Percentiles rank a stretch among this genome's conserved stretches.
phyloP scores from a whole-genome alignment of 2,329 filamentous ascomycete species.

The Cladosporium sp. region DNA sequence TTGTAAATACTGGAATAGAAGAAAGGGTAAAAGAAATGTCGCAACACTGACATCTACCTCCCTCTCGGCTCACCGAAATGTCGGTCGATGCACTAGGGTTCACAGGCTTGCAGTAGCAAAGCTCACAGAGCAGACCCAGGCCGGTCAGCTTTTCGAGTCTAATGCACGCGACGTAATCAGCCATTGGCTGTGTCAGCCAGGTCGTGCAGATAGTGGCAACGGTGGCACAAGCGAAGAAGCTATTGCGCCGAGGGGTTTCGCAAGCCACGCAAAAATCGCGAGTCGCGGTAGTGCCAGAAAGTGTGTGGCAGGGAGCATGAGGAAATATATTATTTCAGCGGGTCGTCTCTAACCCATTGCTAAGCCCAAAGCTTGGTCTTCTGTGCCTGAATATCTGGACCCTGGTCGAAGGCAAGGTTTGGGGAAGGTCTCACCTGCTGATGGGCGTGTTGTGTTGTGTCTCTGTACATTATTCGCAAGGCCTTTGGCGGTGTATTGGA shows the following conservation, averaged over 20 bases:
- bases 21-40: background rate
- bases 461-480: no score
- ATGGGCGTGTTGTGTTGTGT: no score
- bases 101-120: constrained; percentile 9
- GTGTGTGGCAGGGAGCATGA: no score
- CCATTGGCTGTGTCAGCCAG: background rate
- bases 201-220: background rate
- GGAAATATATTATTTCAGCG: no score
- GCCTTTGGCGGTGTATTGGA: no score
- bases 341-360: no score
- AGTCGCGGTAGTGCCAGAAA: background rate
- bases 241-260: background rate
- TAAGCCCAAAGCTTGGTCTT: no score
- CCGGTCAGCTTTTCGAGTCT: constrained; percentile 2
- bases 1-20: no score
- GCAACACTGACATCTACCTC: background rate
- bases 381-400: no score
- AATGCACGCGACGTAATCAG: constrained; percentile 3
- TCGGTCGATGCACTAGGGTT: constrained; percentile 6
- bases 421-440: no score
- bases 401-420: no score
- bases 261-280: background rate
- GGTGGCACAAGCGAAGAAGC: background rate
- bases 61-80: constrained; percentile 5
- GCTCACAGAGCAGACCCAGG: constrained; percentile 7